Conservation (phyloP, 2,329 filamentous ascomycete genomes). For the Purpureocillium lavendulum region DNA sequence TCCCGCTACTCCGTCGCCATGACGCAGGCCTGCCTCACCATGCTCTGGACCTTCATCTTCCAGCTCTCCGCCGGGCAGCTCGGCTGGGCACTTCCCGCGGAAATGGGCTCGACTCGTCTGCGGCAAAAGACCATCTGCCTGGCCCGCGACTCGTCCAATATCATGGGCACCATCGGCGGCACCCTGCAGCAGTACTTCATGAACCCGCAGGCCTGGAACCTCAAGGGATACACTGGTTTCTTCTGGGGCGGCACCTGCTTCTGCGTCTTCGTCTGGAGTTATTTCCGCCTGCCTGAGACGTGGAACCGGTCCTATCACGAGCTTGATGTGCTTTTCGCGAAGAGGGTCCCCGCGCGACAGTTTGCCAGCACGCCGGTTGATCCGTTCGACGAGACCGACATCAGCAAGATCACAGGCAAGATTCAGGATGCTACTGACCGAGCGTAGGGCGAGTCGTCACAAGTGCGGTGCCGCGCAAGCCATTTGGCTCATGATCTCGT, state of each 20-base stretch:
- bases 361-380: conserved; percentile 2
- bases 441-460: not conserved
- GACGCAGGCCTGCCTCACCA: conserved; percentile 23
- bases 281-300: conserved; percentile 42
- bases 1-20: conserved; percentile 18
- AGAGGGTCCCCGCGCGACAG: conserved; percentile 25
- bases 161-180: conserved; percentile 13
- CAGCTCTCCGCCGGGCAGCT: conserved; percentile 29
- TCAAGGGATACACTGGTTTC: conserved; percentile 31
- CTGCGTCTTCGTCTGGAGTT: conserved; percentile 24
- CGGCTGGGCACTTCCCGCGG: conserved; percentile 22
- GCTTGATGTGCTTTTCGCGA: conserved; percentile 43
- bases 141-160: conserved; percentile 17
- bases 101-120: conserved; percentile 20
- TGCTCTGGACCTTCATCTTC: conserved; percentile 24
- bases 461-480: no score
- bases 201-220: conserved; percentile 28
- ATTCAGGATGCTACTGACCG: not conserved
- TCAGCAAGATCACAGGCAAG: not conserved
- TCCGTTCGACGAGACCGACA: conserved; percentile 1
- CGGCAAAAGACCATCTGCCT: conserved; percentile 23
- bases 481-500: no score
- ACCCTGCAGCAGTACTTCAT: conserved; percentile 25
- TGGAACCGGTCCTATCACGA: conserved; percentile 43
- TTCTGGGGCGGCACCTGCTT: conserved; percentile 17